These are phyloP conservation scores for Yamadazyma buinensis DNA, from an alignment of 1,139 yeast genomes.

Conservation along the genomic window DNA sequence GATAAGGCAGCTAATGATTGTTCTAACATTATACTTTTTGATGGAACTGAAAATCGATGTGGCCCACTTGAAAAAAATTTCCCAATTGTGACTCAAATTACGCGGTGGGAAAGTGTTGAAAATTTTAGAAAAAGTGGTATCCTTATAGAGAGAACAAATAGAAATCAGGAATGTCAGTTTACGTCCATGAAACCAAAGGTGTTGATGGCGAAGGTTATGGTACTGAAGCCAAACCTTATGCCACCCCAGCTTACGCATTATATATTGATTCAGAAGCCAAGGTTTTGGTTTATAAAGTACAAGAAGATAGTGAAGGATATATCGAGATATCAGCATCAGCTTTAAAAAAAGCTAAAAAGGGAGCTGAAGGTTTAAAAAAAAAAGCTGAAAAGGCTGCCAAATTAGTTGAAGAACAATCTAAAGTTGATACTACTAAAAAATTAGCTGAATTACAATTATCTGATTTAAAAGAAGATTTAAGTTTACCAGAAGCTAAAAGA, in stretches of 20 bases:
- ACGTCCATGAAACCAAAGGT: conserved; percentile 74
- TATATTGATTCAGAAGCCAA: conserved; percentile 57
- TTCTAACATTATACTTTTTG: conserved; percentile 49
- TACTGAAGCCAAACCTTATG: conserved; percentile 63
- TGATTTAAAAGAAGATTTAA: conserved; percentile 64
- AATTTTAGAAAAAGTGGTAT: neutral
- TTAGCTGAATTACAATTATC: conserved; percentile 75
- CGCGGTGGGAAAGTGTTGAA: conserved; percentile 1
- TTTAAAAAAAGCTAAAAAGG: conserved; percentile 93
- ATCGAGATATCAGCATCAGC: conserved; percentile 89
- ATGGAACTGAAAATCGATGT: too few species aligned
- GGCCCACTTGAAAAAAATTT: too few species aligned
- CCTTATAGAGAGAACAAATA: too few species aligned
- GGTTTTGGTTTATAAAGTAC: conserved; percentile 61
- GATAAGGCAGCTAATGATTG: conserved; percentile 58
- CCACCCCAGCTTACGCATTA: conserved; percentile 81
- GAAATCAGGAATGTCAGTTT: conserved; percentile 36
- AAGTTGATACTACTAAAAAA: conserved; percentile 65
- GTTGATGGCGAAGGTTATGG: conserved; percentile 59
- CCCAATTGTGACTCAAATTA: conserved; percentile 1
- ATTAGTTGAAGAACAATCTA: conserved; percentile 57
- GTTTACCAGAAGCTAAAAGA: conserved; percentile 59
- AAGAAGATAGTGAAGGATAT: conserved; percentile 56
- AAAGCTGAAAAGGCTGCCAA: conserved; percentile 80
- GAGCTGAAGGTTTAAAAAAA: conserved; percentile 87